These are phyloP conservation scores for Botrytis paeoniae DNA, from an alignment of 2,329 filamentous ascomycete genomes.

Conservation along the genomic window DNA sequence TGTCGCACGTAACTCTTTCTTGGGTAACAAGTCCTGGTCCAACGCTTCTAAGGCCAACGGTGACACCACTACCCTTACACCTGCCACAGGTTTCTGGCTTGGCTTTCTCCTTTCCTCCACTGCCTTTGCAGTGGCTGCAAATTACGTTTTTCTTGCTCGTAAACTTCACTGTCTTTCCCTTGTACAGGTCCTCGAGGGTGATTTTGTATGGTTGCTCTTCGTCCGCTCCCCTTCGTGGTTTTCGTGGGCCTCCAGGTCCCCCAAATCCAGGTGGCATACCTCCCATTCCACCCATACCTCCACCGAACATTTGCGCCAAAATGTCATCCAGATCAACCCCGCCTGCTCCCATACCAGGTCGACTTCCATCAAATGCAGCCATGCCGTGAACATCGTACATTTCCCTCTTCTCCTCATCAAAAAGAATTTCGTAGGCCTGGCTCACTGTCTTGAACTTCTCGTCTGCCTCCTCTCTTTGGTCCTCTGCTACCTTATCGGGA, in stretches of 20 bases:
- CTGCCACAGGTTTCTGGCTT: slow-evolving; percentile 79
- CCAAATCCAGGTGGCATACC: slow-evolving; percentile 39
- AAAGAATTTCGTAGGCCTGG: slow-evolving; percentile 96
- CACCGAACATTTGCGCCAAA: slow-evolving; percentile 83
- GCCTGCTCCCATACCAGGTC: slow-evolving; percentile 58
- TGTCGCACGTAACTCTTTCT: slow-evolving; percentile 74
- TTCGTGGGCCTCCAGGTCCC: slow-evolving; percentile 46
- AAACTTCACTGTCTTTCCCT: slow-evolving; percentile 97
- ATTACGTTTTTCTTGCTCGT: slow-evolving; percentile 91
- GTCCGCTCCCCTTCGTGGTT: slow-evolving; percentile 69
- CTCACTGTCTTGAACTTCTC: slow-evolving; percentile 89
- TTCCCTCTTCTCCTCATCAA: slow-evolving; percentile 88
- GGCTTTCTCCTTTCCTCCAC: slow-evolving; percentile 86
- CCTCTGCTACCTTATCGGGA: slow-evolving; percentile 91
- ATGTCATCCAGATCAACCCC: slow-evolving; percentile 89
- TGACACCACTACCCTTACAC: slow-evolving; percentile 77
- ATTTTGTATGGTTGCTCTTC: slow-evolving; percentile 92
- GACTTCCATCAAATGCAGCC: slow-evolving; percentile 82
- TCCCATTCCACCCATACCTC: slow-evolving; percentile 40
- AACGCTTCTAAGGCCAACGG: slow-evolving; percentile 75
- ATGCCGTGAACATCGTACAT: slow-evolving; percentile 94
- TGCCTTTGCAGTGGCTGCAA: slow-evolving; percentile 82
- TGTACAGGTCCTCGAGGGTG: slow-evolving; percentile 91
- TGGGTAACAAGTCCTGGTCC: slow-evolving; percentile 84
- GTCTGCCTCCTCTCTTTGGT: slow-evolving; percentile 80